Evolutionary conservation across 108 stramenopile species (phyloP), one percentile per base, ranked within the genome.

Genomic region (Asterionellopsis glacialis): DNA sequence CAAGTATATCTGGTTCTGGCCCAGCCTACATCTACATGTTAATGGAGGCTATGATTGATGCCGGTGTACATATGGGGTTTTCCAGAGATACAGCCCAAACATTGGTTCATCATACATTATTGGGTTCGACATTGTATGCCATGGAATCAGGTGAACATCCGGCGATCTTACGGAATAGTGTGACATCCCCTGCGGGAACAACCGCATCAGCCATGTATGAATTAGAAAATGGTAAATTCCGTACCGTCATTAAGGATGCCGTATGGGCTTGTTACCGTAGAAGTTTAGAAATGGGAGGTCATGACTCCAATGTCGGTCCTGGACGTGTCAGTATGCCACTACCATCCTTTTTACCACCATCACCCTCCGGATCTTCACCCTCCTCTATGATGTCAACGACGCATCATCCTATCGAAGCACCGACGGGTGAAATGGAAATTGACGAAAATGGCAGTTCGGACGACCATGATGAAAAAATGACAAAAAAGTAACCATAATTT

Each of bases 31-130:
- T 97, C 39, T 92, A 95, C 61, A 70, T 97, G 61, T 66, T 94
- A 21, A 88, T 94, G 84, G 96, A 95, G 55, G 89, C 90, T 12
- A 94, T 97, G 92, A 74, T 89, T 64, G 93, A 93, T 73, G 86
- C 90, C n/a, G 96, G 89, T 28, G 94, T 94, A 12, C 94, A 94
- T 68, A 91, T 96, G 93, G 94, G 94, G 39, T 91, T 93, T 60
- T 68, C 73, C 41, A 67, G 91, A 23, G 81, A 88, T 27, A 85
- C 83, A 1, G 86, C 90, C 11, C 86, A 86, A 12, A 86, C 71
- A 18, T 70, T 91, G 52, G 80, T 85, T 38, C 43, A 55, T 33
- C 64, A 72, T 41, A 82, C 76, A 24, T 51, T 88, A 39, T 58
- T 75, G 47, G 96, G 94, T 41, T 88, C 82, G 23, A 91, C 92